Evolutionary conservation across 768 basidiomycete species (phyloP), one percentile per base, ranked within the genome.

Genomic region (Naganishia randhawae): DNA sequence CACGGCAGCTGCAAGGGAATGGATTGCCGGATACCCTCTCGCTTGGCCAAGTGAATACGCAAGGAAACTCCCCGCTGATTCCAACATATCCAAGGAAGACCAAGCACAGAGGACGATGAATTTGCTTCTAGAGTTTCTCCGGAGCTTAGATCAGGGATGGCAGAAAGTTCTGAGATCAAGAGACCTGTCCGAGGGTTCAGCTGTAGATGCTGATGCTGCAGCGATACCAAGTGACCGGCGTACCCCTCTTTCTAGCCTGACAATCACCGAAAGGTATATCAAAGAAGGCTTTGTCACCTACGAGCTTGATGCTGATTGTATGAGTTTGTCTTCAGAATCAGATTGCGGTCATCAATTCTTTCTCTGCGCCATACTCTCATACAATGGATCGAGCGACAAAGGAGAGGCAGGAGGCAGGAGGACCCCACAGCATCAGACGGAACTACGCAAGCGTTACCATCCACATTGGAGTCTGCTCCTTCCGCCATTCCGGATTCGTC

Each of bases 1-100:
- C 16, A 61, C 57, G 2, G 37, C 57, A 35, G 11, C 37, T 27
- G 57, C 57, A 16, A 61, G 57, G 25, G 57, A 61, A 41, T 61
- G 35, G 57, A 61, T 61, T 14, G 57, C 57, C 8, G 57, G 57
- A 41, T 61, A 61, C 25, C 57, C 57, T 25, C 57, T 61, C 22
- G 11, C 25, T 17, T 61, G 57, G 57, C 57, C 57, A 14, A 29
- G 17, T 13, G 57, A 29, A 41, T 61, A 61, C 29, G 29, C 37
- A n/a, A n/a, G 45, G 25, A 22, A 48, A 22, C 3, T 39, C 39
- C 31, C 10, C 3, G 33, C n/a, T 19, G 33, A 32, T 22, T 16
- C 3, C 22, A 22, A 35, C 3, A 29, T 33, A 55, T 33, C 35
- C 14, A 13, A 39, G 22, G 57, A 61, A 25, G 57, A 61, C 7